Evolutionary conservation across 2,329 filamentous ascomycete genomes (phyloP).

Genomic region (Pseudogymnoascus sp.): DNA sequence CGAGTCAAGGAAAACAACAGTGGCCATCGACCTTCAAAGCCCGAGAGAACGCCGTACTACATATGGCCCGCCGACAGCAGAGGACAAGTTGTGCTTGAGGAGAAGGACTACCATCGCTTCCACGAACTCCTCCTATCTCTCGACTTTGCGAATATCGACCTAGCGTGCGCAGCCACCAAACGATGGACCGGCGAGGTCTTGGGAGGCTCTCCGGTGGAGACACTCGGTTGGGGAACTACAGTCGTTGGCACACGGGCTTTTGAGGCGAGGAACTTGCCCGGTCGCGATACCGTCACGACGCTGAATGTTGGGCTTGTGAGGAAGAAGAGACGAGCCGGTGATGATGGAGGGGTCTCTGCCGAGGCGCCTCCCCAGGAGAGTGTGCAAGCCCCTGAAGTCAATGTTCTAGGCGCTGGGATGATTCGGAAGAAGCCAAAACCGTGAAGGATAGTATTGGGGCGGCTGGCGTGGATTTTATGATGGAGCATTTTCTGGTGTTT

Average conservation of each 20-base stretch:
- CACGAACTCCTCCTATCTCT: constrained; percentile 63
- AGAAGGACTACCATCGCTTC: constrained; percentile 56
- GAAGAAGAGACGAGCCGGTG: constrained; percentile 40
- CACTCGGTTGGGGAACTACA: constrained; percentile 42
- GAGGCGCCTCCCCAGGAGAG: neutral
- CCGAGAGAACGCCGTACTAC: constrained; percentile 52
- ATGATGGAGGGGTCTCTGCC: constrained; percentile 14
- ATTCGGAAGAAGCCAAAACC: constrained; percentile 50
- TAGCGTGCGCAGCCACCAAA: constrained; percentile 54
- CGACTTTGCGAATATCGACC: constrained; percentile 59
- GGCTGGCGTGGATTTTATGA: neutral
- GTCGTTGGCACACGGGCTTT: constrained; percentile 37
- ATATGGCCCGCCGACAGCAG: constrained; percentile 54
- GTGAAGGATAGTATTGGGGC: neutral
- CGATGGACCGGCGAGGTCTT: constrained; percentile 64
- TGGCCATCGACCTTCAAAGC: constrained; percentile 40
- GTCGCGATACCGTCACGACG: constrained; percentile 16
- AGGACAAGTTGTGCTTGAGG: constrained; percentile 54
- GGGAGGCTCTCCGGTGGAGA: constrained; percentile 23
- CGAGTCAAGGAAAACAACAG: constrained; percentile 52
- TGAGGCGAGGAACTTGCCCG: constrained; percentile 14
- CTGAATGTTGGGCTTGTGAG: constrained; percentile 35
- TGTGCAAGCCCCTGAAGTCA: constrained; percentile 26
- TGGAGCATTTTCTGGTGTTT: neutral
- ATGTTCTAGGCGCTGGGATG: constrained; percentile 41